Percentiles rank a stretch among this genome's conserved stretches.
phyloP scores from a whole-genome alignment of 129 eudicot genomes.

The Rutidosis leptorrhynchoides region DNA sequence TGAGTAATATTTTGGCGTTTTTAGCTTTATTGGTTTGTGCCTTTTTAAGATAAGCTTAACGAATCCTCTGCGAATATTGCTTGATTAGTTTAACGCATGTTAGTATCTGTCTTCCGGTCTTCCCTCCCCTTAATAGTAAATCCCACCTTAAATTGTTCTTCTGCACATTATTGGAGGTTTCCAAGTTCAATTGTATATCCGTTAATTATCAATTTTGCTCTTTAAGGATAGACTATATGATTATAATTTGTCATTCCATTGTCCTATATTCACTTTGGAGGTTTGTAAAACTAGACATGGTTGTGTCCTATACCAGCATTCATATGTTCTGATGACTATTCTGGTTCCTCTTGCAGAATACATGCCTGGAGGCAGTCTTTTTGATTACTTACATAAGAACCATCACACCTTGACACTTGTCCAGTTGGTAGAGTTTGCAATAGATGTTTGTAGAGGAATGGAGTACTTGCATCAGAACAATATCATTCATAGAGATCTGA shows the following conservation, averaged over 20 bases:
- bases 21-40: background rate
- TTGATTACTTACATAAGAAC: slow-evolving; percentile 66
- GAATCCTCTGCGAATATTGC: background rate
- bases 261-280: background rate
- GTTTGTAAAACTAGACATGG: background rate
- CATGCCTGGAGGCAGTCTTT: slow-evolving; percentile 94
- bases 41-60: background rate
- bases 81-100: background rate
- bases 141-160: background rate
- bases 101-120: background rate
- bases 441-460: slow-evolving; percentile 88
- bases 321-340: slow-evolving; percentile 12
- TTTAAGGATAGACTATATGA: background rate
- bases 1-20: background rate
- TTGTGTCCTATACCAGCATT: background rate
- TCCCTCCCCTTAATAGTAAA: background rate
- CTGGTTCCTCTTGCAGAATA: slow-evolving; percentile 52
- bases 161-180: background rate
- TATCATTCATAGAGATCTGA: slow-evolving; percentile 88
- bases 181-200: background rate
- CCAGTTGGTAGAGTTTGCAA: slow-evolving; percentile 69
- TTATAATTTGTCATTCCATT: background rate
- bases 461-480: slow-evolving; percentile 75
- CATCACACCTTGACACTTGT: slow-evolving; percentile 46
- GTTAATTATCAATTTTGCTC: background rate